Evolutionary conservation across 768 basidiomycete species (phyloP).

Genomic region (Coprinellus aureogranulatus): DNA sequence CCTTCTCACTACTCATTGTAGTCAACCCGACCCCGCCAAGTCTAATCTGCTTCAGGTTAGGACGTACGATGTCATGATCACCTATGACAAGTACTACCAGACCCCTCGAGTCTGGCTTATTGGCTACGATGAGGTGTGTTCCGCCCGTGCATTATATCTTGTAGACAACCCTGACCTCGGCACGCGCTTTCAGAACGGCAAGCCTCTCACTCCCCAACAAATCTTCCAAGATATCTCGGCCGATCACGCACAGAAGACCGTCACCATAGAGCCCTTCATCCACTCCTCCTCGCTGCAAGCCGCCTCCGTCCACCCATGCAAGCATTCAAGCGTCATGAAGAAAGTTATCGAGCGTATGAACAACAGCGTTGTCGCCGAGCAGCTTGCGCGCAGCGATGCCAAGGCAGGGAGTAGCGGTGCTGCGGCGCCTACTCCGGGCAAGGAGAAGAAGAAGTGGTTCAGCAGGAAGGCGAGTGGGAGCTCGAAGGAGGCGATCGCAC

Average conservation of each 20-base stretch:
- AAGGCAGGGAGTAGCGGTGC: constrained; percentile 14
- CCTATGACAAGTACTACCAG: constrained; percentile 99
- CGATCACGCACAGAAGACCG: constrained; percentile 97
- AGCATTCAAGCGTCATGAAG: constrained; percentile 99
- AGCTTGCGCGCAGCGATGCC: constrained; percentile 54
- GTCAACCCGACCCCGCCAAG: constrained; percentile 63
- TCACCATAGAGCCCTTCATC: constrained; percentile 98
- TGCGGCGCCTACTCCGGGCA: constrained; percentile 32
- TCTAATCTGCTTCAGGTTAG: constrained; percentile 91
- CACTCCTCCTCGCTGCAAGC: constrained; percentile 81
- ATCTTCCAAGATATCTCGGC: constrained; percentile 97
- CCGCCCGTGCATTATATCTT: background rate
- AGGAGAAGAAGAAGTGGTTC: constrained; percentile 87
- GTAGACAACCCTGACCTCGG: constrained; percentile 9
- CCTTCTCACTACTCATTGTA: constrained; percentile 21
- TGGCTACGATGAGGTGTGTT: constrained; percentile 90
- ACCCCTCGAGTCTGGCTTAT: constrained; percentile 97
- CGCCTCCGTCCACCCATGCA: constrained; percentile 97
- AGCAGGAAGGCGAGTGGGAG: constrained; percentile 64
- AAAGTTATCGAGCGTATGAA: constrained; percentile 99
- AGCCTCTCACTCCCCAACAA: constrained; percentile 81
- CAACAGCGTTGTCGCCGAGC: constrained; percentile 77
- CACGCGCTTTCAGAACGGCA: constrained; percentile 62
- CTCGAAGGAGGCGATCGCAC: constrained; percentile 52
- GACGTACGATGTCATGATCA: constrained; percentile 99